Base-by-base conservation (phyloP, 2,329 filamentous ascomycete genomes). In the Cladosporium sp. region DNA sequence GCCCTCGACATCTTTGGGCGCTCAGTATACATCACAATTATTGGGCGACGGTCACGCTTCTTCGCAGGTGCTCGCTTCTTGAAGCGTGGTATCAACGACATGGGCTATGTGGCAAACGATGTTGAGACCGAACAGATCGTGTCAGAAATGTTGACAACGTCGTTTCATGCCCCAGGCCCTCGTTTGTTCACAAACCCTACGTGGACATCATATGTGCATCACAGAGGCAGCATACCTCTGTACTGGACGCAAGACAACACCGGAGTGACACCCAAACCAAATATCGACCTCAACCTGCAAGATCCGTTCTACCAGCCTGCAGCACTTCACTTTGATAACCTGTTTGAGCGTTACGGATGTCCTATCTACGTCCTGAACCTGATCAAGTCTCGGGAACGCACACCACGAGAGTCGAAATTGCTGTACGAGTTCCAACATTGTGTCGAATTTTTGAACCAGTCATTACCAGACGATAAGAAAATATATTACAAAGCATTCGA, bases 121-220 rank as follows among this genome's bases (percentile, higher is more conserved):
- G 95, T 99, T 26, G 96, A 99, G 79, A 98, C 95, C 0, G 95
- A 99, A 78, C 95, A 99, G 76, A 97, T 99, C 67, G 93, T 99
- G 5, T 95, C 93, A 0, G 95, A 99, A 75, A 92, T 93, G 72
- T 82, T 94, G 59, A 97, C 93, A 0, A 99, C 95, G 0, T 97
- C 95, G 0, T 97, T 99, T 71, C 95, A 99, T 79, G 90, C 91
- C 3, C 92, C 95, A 5, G 94, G 93, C 0, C 91, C 91, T 3
- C 88, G 87, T 58, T 85, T 97, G 13, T 97, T 92, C 76, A 89
- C 92, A 5, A 98, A 91, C 73, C 92, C 94, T 1, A 90, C 92
- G 30, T 97, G 94, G 76, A 98, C 95, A 4, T 98, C 95, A 0
- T 98, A 97, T 77, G 90, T 99, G 1, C 95, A 99, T 76, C 95